Conservation (phyloP, 306 rosid genomes). For the Ormosia emarginata region DNA sequence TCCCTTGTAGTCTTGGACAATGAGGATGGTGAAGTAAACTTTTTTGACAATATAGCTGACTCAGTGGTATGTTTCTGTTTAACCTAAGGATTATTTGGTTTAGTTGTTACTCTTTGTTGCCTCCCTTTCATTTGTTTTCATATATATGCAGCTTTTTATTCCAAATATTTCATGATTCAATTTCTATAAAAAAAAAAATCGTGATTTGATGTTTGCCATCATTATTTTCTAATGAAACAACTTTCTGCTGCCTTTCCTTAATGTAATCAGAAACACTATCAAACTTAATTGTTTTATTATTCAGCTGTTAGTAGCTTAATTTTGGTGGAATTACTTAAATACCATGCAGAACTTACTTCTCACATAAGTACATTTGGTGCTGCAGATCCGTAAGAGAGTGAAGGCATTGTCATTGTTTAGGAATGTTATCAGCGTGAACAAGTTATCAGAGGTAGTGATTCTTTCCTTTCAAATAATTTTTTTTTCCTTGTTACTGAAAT, state of each 20-base stretch:
- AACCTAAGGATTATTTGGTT: background rate
- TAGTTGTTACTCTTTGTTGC: background rate
- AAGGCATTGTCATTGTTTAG: conserved; percentile 72
- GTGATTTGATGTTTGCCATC: background rate
- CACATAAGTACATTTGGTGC: conserved; percentile 8
- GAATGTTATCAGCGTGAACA: conserved; percentile 44
- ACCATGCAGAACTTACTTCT: background rate
- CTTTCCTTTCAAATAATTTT: background rate
- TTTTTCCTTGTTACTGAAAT: conserved; percentile 28
- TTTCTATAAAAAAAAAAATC: background rate
- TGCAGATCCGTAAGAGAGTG: conserved; percentile 84
- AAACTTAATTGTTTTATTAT: conserved; percentile 1
- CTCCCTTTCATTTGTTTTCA: background rate
- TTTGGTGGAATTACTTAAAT: conserved; percentile 5
- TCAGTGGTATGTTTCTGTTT: conserved; percentile 51
- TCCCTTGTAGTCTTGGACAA: conserved; percentile 56
- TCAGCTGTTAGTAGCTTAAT: background rate
- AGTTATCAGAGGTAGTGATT: conserved; percentile 65
- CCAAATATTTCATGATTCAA: background rate
- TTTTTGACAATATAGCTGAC: conserved; percentile 73
- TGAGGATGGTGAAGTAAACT: conserved; percentile 65
- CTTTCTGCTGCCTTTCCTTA: background rate
- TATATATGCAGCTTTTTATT: background rate
- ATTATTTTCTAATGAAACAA: background rate
- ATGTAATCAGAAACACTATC: background rate